Evolutionary conservation across 352 stramenopile species (phyloP), one percentile per base, ranked within the genome.

Genomic region (Globisporangium uncinulatum): DNA sequence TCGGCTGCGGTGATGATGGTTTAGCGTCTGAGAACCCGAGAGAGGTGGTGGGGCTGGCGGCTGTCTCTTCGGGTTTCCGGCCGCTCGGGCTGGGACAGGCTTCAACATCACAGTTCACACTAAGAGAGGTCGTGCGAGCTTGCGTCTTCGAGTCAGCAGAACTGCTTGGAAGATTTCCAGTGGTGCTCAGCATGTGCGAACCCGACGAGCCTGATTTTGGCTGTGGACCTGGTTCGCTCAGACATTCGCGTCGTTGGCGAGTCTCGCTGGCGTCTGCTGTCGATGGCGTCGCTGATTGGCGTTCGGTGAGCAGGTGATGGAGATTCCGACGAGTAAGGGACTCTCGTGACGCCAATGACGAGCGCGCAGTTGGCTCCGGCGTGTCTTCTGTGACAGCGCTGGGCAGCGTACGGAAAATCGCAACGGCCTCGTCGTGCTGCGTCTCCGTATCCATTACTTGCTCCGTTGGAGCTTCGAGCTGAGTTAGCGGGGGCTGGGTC

Each of bases 381-480:
- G 4, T 31, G 13, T 50, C 39, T 24, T 41, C 43, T 31, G 49
- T 10, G 11, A 57, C 29, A 42, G 52, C 41, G 52, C 52, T 57
- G 14, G 52, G 52, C 15, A 57, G 52, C 5, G 43, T 49, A 11
- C 9, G 8, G 3, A 32, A n/a, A n/a, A 17, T 20, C 41, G 39
- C 24, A 41, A 50, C 31, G 15, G 52, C 17, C 17, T 51, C 15
- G 4, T 24, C 52, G 29, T 51, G 39, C 52, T 42, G 36, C 39
- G 41, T n/a, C 24, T 50, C 52, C 41, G 39, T 50, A 5, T 57
- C 24, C n/a, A 42, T 42, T 17, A 37, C 24, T 19, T 39, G 41
- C 52, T 50, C 50, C 4, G 29, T 39, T 48, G 10, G 19, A 21
- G 39, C 20, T 37, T 49, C 24, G 17, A 45, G 41, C 5, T 21